phyloP scores from a whole-genome alignment of 2,329 filamentous ascomycete genomes.

The Talaromyces sp. region DNA sequence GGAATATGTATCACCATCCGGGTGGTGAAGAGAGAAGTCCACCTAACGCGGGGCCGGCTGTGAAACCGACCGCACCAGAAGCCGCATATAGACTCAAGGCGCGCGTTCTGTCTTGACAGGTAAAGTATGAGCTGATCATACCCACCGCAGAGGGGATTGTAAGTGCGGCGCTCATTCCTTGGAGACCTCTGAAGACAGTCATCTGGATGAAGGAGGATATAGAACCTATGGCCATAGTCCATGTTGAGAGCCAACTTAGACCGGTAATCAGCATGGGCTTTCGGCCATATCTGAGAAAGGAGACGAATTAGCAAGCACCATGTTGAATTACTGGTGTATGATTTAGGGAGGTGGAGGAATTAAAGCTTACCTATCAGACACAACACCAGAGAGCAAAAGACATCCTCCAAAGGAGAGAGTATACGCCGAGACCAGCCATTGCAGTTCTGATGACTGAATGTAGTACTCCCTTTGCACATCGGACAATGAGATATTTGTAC shows the following conservation, averaged over 20 bases:
- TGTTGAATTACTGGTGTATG: background rate
- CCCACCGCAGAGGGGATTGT: constrained; percentile 32
- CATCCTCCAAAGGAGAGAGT: background rate
- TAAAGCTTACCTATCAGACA: background rate
- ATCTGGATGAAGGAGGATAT: constrained; percentile 43
- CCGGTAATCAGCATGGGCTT: background rate
- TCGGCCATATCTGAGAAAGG: background rate
- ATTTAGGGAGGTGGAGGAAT: background rate
- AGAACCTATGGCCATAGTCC: constrained; percentile 41
- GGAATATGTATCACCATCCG: background rate
- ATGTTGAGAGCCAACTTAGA: constrained; percentile 29
- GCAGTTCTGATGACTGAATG: background rate
- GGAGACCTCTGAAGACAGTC: constrained; percentile 44
- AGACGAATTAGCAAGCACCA: background rate
- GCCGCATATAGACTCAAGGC: background rate
- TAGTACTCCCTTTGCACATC: background rate
- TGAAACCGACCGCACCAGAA: background rate
- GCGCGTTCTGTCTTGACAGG: background rate
- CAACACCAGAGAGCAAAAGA: background rate
- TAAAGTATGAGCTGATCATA: background rate
- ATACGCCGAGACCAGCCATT: background rate
- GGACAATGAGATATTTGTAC: background rate
- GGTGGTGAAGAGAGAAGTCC: background rate
- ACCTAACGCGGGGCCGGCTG: background rate
- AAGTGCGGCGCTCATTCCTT: constrained; percentile 49